Evolutionary conservation across 1,139 yeast species (phyloP).

Genomic region (Blastobotrys serpentis): DNA sequence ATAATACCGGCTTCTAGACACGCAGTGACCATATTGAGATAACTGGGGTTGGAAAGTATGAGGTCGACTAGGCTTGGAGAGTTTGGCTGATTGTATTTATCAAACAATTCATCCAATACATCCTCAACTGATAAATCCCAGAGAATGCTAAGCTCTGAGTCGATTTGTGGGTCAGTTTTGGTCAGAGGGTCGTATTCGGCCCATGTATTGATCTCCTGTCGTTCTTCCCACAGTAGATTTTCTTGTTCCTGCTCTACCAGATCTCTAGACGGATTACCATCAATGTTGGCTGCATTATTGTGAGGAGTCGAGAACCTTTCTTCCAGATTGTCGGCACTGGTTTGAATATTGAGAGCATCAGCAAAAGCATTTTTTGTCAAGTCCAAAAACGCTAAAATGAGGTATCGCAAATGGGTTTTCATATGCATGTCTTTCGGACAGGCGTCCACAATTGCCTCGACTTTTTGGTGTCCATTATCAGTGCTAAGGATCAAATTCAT

Average conservation of each 20-base stretch:
- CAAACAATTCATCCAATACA: slow-evolving; percentile 18
- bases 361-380: slow-evolving; percentile 27
- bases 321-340: slow-evolving; percentile 1
- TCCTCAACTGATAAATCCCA: slow-evolving; percentile 24
- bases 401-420: slow-evolving; percentile 18
- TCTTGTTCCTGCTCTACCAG: slow-evolving; percentile 15
- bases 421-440: slow-evolving; percentile 10
- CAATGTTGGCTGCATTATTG: not conserved
- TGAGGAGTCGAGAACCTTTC: not conserved
- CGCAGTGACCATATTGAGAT: slow-evolving; percentile 19
- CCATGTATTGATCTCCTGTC: slow-evolving; percentile 23
- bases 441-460: slow-evolving; percentile 8
- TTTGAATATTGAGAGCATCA: slow-evolving; percentile 22
- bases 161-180: slow-evolving; percentile 16
- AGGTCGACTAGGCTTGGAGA: slow-evolving; percentile 10
- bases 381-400: slow-evolving; percentile 25
- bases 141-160: slow-evolving; percentile 22
- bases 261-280: not conserved
- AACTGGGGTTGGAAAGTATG: slow-evolving; percentile 12
- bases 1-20: slow-evolving; percentile 26
- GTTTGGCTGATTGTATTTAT: not conserved
- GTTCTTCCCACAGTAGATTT: slow-evolving; percentile 24
- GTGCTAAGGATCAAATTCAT: slow-evolving; percentile 17
- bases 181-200: slow-evolving; percentile 20
- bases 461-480: slow-evolving; percentile 8